Evolutionary conservation across 2,329 filamentous ascomycete genomes (phyloP), one percentile per base, ranked within the genome.

Genomic region (Penicillium corylophilum): DNA sequence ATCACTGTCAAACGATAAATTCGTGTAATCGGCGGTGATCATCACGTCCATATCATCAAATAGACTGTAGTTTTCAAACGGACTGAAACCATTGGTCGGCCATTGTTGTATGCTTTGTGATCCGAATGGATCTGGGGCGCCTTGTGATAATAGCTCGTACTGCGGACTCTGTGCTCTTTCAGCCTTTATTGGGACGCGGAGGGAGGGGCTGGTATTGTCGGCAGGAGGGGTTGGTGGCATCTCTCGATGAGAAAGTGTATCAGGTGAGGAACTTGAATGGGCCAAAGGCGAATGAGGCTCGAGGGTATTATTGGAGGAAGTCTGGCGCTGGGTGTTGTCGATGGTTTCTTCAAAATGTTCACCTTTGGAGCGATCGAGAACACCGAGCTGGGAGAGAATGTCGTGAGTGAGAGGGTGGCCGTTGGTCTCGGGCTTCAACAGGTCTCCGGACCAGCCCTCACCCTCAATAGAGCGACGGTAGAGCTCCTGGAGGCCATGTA

Each of bases 351-450:
- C 35, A 20, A 38, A 38, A 8, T 5, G 2, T 7, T 38, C 35
- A 4, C 35, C 35, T 8, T 45, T 18, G n/a, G 18, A 18, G 5
- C 16, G 4, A 36, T 83, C 80, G 35, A 85, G 64, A 1, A 81
- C 75, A 31, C 81, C 79, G n/a, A 86, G 71, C 31, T 79, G 73
- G 40, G 81, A 78, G 45, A 86, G 75, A 38, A 86, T 82, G 57
- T 85, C 82, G 67, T 86, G 82, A 0, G 82, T 85, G 31, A 84
- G 74, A 12, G 83, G 83, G 53, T 81, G 76, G 26, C 81, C 80
- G 46, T 77, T 77, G 24, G 70, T 57, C 40, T 71, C 64, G 58
- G 79, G 77, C 56, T 76, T 74, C 48, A 85, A 65, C n/a, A 76
- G 73, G n/a, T 74, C 66, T 28, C 82, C 82, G 18, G 74, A 74